Evolutionary conservation across 208 protist species (phyloP).

Genomic region (Wallacemonas sp.): DNA sequence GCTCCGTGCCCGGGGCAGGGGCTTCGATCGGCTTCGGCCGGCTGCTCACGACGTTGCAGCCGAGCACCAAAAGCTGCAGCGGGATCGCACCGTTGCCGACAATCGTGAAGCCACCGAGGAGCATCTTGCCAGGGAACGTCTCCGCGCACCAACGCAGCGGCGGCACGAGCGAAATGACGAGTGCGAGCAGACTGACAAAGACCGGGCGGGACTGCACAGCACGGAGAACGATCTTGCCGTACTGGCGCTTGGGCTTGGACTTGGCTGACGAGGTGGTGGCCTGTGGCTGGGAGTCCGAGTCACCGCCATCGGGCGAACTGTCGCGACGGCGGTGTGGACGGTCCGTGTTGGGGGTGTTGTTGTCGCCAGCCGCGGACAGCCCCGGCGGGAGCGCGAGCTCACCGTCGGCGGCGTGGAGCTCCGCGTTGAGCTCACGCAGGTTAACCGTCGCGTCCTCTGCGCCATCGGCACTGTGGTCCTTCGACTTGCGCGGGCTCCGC

Average conservation of each 20-base stretch:
- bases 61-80: slow-evolving; percentile 63
- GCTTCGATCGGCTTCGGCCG: slow-evolving; percentile 15
- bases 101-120: slow-evolving; percentile 58
- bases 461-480: slow-evolving; percentile 3
- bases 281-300: too few species aligned
- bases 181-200: slow-evolving; percentile 42
- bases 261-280: too few species aligned
- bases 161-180: slow-evolving; percentile 64
- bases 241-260: background rate
- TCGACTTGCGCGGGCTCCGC: background rate
- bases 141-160: slow-evolving; percentile 66
- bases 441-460: background rate
- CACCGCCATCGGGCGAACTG: too few species aligned
- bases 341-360: background rate
- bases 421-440: background rate
- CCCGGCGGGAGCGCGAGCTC: slow-evolving; percentile 1
- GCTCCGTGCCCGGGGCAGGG: background rate
- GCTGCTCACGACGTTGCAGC: slow-evolving; percentile 42
- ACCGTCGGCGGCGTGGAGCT: background rate
- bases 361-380: background rate
- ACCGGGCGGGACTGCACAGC: slow-evolving; percentile 52
- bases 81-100: slow-evolving; percentile 63
- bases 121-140: slow-evolving; percentile 33
- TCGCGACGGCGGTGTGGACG: too few species aligned
- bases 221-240: slow-evolving; percentile 15